phyloP scores from a whole-genome alignment of 495 filamentous ascomycete genomes.

The Penicillium bovifimosum region DNA sequence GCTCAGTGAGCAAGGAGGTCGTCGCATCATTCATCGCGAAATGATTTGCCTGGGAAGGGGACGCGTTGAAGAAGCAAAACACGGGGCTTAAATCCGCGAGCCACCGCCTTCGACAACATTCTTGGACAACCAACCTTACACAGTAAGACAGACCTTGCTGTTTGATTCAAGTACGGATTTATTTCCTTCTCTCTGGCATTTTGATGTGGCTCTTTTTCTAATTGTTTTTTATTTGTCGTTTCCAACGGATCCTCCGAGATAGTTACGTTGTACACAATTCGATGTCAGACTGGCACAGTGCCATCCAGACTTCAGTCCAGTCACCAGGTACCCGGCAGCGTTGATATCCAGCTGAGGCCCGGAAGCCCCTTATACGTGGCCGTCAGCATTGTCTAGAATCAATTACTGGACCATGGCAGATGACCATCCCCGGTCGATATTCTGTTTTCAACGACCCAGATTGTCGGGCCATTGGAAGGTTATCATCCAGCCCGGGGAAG shows the following conservation, averaged over 20 bases:
- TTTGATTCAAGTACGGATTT: background rate
- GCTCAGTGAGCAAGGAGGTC: conserved; percentile 85
- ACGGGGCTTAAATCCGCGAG: conserved; percentile 12
- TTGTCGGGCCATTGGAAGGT: conserved; percentile 8
- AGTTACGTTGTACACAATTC: conserved; percentile 1
- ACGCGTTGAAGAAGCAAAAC: conserved; percentile 20
- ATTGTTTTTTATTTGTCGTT: background rate
- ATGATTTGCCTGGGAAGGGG: conserved; percentile 2
- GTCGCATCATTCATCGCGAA: conserved; percentile 42
- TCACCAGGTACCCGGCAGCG: conserved; percentile 4
- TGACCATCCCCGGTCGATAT: background rate
- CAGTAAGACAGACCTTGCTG: too few species aligned
- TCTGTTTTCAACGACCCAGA: background rate
- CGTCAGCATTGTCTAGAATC: background rate
- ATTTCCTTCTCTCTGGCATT: background rate
- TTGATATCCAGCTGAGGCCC: conserved; percentile 2
- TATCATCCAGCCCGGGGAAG: background rate
- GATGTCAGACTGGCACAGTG: background rate
- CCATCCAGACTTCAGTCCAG: background rate
- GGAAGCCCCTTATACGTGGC: background rate
- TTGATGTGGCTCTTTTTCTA: too few species aligned
- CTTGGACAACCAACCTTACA: background rate
- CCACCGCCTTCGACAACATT: conserved; percentile 15
- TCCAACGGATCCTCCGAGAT: background rate
- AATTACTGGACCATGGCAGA: background rate